phyloP scores from a whole-genome alignment of 768 basidiomycete species.

The Termitomyces sp. region DNA sequence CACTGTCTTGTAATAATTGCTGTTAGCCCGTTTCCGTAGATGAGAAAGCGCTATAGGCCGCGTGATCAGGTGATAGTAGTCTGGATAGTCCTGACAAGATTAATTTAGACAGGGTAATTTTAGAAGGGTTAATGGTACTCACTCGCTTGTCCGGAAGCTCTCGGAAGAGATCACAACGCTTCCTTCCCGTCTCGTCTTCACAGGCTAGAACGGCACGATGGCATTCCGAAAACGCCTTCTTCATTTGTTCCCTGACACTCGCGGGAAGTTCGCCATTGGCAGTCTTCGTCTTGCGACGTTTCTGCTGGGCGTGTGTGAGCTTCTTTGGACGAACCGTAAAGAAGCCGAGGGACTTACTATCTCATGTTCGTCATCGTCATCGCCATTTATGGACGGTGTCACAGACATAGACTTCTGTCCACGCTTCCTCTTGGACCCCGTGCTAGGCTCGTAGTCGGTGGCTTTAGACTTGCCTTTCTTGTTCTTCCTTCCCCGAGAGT shows the following conservation, averaged over 20 bases:
- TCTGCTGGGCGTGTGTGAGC: slow-evolving; percentile 38
- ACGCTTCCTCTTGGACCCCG: slow-evolving; percentile 74
- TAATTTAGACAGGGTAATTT: slow-evolving; percentile 12
- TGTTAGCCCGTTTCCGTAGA: slow-evolving; percentile 73
- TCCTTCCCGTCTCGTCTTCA: slow-evolving; percentile 70
- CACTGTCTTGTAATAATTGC: slow-evolving; percentile 71
- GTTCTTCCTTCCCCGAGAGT: slow-evolving; percentile 51
- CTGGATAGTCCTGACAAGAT: slow-evolving; percentile 70
- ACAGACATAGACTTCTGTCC: slow-evolving; percentile 70
- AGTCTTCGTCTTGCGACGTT: slow-evolving; percentile 77
- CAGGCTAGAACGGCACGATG: slow-evolving; percentile 70
- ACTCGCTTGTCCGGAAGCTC: slow-evolving; percentile 82
- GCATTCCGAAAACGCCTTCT: slow-evolving; percentile 77
- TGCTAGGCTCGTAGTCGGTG: slow-evolving; percentile 46
- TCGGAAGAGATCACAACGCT: slow-evolving; percentile 83
- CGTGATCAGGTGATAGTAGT: slow-evolving; percentile 87
- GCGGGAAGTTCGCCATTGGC: slow-evolving; percentile 50
- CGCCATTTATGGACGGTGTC: slow-evolving; percentile 73
- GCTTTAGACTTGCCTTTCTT: slow-evolving; percentile 60
- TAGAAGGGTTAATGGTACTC: slow-evolving; percentile 17
- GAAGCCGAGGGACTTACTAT: neutral
- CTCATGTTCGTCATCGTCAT: slow-evolving; percentile 54
- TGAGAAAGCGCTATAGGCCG: slow-evolving; percentile 86
- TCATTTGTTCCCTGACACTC: slow-evolving; percentile 70
- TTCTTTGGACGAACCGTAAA: neutral